Base-by-base conservation (phyloP, 768 basidiomycete species). In the Suillus luteus region DNA sequence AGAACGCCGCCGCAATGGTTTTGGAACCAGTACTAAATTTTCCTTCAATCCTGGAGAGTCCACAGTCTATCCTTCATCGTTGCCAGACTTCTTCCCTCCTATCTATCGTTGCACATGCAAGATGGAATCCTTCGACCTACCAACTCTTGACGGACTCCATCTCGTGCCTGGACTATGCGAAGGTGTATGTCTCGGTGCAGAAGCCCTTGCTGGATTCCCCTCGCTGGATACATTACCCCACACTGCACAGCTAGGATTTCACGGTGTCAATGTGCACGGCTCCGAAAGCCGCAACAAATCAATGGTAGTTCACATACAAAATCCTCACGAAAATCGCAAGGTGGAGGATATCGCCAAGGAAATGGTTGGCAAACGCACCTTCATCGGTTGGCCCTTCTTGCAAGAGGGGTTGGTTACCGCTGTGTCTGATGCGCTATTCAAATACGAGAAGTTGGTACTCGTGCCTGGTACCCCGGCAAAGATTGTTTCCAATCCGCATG, bases 41-140 rank as follows among this genome's bases (percentile, higher is more conserved):
- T 79, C 70, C 5, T 95, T 86, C 76, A 87, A 85, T 66, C 81
- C 86, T 0, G 77, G 72, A 40, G 83, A 87, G 67, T 84, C 90
- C 33, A 87, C 82, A 0, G 72, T 80, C 17, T 99, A 97, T 72
- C 92, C 95, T 0, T 97, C 96, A 0, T 96, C 97, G 2, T 79
- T 96, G 1, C 95, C 95, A 1, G 92, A 94, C 5, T 95, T 98
- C 81, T 97, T 99, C 85, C 96, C 97, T 12, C 83, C 93, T 31
- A 77, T 99, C 17, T 78, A 87, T 67, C 86, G 89, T 41, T 96
- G 92, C 69, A 86, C 85, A 19, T 96, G 93, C 75, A 77, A 77
- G 62, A 91, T 87, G 85, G 89, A 91, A 66, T 79, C 89, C 1
- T 99, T 93, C 79, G 85, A 96, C 69, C 83, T 99, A 10, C 97